Evolutionary conservation across 2,329 filamentous ascomycete genomes (phyloP).

Genomic region (Fusarium nygamai): DNA sequence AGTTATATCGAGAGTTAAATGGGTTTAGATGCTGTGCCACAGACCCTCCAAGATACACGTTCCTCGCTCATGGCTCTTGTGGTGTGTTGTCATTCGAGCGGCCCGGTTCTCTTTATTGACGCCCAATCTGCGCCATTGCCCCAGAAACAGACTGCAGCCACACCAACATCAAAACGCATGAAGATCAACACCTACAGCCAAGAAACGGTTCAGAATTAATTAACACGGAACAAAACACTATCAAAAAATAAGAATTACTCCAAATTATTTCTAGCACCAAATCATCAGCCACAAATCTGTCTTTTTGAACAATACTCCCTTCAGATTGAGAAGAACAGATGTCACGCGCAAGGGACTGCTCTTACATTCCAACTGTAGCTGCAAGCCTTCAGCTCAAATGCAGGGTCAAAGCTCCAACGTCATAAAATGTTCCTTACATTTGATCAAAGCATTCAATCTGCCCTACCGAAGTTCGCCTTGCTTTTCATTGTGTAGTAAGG

Average conservation of each 20-base stretch:
- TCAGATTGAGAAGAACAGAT: not conserved
- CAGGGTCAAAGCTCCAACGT: not conserved
- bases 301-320: not conserved
- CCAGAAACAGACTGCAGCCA: conserved; percentile 40
- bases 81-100: conserved; percentile 38
- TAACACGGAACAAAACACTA: not conserved
- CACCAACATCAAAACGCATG: conserved; percentile 3
- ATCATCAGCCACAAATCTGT: not conserved
- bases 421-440: not conserved
- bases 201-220: not conserved
- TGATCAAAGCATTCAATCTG: not conserved
- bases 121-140: conserved; percentile 44
- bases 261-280: not conserved
- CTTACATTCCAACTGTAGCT: not conserved
- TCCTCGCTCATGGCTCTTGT: conserved; percentile 3
- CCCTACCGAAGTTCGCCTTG: not conserved
- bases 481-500: conserved; percentile 8
- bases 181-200: conserved; percentile 14
- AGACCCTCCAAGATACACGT: not conserved
- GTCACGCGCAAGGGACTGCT: conserved; percentile 11
- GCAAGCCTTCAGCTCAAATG: not conserved
- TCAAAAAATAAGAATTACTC: not conserved
- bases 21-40: conserved; percentile 15
- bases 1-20: conserved; percentile 13
- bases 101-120: conserved; percentile 39